Evolutionary conservation across 345 rosid species (phyloP).

Genomic region (Salix udensis): DNA sequence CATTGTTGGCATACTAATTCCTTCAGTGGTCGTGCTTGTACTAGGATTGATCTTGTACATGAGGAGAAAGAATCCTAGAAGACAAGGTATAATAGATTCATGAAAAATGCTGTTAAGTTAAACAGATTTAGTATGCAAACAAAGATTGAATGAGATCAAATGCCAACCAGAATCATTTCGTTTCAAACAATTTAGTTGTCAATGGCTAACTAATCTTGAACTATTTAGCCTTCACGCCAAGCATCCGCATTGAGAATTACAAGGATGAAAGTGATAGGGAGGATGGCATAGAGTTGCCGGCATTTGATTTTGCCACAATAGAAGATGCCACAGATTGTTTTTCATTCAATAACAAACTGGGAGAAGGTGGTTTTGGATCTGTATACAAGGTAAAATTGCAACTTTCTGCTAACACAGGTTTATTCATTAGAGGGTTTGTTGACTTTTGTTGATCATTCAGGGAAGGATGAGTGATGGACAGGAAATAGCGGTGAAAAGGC

Average conservation of each 20-base stretch:
- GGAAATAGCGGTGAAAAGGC: conserved; percentile 54
- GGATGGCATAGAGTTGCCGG: not conserved
- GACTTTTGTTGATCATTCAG: conserved; percentile 9
- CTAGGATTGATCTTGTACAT: not conserved
- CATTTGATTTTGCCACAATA: not conserved
- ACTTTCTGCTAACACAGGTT: not conserved
- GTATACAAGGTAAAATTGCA: conserved; percentile 8
- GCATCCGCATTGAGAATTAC: not conserved
- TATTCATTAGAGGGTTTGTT: not conserved
- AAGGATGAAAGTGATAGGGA: not conserved
- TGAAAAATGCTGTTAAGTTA: not conserved
- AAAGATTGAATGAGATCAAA: not conserved
- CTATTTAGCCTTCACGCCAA: conserved; percentile 17
- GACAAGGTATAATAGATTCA: not conserved
- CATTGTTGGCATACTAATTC: not conserved
- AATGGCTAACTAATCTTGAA: not conserved
- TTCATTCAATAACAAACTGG: not conserved
- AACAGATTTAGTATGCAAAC: not conserved
- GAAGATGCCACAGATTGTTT: not conserved
- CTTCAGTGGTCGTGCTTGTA: not conserved
- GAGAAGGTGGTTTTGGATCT: conserved; percentile 10
- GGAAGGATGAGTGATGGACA: conserved; percentile 36
- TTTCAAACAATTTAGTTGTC: not conserved
- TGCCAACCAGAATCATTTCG: not conserved
- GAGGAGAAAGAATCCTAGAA: not conserved